phyloP scores from a whole-genome alignment of 306 rosid genomes.

The Quercus gilva region DNA sequence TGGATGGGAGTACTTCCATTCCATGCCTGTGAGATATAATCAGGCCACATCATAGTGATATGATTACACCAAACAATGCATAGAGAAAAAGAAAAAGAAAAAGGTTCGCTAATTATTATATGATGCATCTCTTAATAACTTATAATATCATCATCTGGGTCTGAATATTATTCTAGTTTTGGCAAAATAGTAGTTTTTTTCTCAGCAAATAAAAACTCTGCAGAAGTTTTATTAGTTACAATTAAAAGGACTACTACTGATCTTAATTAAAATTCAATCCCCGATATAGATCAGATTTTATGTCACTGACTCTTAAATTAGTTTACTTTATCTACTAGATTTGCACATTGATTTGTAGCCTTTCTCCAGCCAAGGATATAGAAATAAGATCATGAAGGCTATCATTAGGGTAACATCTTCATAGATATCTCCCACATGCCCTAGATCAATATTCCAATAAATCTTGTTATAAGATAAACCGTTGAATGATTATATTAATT shows the following conservation, averaged over 20 bases:
- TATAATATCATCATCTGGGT: not conserved
- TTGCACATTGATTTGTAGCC: not conserved
- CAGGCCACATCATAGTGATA: slow-evolving; percentile 14
- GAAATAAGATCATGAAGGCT: not conserved
- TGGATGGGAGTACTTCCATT: slow-evolving; percentile 49
- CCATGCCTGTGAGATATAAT: slow-evolving; percentile 29
- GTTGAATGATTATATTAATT: not conserved
- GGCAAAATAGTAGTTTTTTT: not conserved
- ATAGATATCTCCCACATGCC: not conserved
- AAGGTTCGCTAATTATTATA: not conserved
- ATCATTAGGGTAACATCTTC: not conserved
- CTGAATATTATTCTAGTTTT: not conserved
- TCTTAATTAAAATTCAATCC: not conserved
- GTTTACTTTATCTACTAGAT: not conserved
- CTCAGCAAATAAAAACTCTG: too few relatives aligned
- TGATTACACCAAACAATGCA: slow-evolving; percentile 10
- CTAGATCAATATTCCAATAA: not conserved
- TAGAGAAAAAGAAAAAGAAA: slow-evolving; percentile 15
- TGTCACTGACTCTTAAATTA: not conserved
- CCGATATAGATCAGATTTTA: not conserved
- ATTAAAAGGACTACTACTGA: not conserved
- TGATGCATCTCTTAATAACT: not conserved
- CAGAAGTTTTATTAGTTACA: not conserved
- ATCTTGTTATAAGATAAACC: not conserved
- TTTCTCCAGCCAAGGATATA: not conserved